Evolutionary conservation across 805 yeast genomes (phyloP).

Genomic region (Candida qinlingensis): DNA sequence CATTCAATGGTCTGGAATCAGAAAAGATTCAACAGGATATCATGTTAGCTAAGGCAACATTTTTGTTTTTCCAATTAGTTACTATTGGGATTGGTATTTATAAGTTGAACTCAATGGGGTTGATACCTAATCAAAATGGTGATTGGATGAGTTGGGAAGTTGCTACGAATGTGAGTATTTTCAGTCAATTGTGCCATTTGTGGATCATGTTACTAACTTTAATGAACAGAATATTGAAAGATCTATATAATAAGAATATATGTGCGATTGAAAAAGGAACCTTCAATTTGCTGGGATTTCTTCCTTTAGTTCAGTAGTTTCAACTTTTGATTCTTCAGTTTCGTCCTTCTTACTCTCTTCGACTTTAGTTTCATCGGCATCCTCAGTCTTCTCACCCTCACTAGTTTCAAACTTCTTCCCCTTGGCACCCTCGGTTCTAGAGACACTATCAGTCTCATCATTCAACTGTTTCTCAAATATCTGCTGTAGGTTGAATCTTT

Average conservation of each 20-base stretch:
- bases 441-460: constrained; percentile 4
- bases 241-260: not conserved
- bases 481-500: constrained; percentile 77
- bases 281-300: not conserved
- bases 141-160: constrained; percentile 93
- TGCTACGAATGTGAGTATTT: constrained; percentile 20
- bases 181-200: too few species aligned
- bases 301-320: not conserved
- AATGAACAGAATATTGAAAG: constrained; percentile 12
- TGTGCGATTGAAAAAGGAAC: too few species aligned
- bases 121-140: constrained; percentile 78
- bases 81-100: constrained; percentile 73
- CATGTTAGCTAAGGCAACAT: constrained; percentile 26
- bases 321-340: not conserved
- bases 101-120: constrained; percentile 83
- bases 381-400: not conserved
- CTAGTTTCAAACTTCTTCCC: not conserved
- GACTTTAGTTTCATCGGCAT: not conserved
- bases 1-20: constrained; percentile 46
- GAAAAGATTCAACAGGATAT: constrained; percentile 31
- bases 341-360: not conserved
- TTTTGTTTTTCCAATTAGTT: constrained; percentile 41
- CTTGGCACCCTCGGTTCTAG: constrained; percentile 7
- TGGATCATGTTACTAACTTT: constrained; percentile 2
- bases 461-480: constrained; percentile 45